Percentiles rank a stretch among this genome's conserved stretches.
These are phyloP conservation scores for Mycena haematopus DNA, from an alignment of 768 basidiomycete genomes.

Conservation along the genomic window DNA sequence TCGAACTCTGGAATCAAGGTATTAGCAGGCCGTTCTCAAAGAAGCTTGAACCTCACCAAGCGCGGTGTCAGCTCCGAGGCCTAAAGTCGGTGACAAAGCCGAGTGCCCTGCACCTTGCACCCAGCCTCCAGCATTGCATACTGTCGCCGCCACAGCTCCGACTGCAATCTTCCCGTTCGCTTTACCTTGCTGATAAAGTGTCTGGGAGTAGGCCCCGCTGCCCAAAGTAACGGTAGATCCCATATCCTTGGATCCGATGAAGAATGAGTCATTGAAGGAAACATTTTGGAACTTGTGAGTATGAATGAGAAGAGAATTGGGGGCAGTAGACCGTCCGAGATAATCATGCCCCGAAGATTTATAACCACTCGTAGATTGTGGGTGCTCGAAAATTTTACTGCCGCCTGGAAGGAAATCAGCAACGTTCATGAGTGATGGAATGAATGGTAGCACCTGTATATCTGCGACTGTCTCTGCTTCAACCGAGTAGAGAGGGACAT, in stretches of 20 bases:
- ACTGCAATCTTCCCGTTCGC: background rate
- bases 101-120: constrained; percentile 41
- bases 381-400: constrained; percentile 34
- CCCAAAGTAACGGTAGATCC: background rate
- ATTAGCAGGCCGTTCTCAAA: background rate
- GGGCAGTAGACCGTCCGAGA: constrained; percentile 51
- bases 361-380: constrained; percentile 39
- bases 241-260: background rate
- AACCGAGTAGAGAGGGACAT: constrained; percentile 42
- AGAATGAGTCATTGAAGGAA: constrained; percentile 29
- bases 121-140: constrained; percentile 37
- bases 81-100: background rate
- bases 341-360: constrained; percentile 46
- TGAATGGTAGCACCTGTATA: constrained; percentile 8
- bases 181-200: background rate
- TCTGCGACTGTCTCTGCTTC: constrained; percentile 19
- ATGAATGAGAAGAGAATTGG: constrained; percentile 47
- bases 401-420: constrained; percentile 33
- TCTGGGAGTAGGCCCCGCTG: background rate
- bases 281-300: constrained; percentile 46
- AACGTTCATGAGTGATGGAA: no score
- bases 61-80: background rate
- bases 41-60: constrained; percentile 11
- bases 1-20: constrained; percentile 31
- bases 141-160: constrained; percentile 14